Conservation (phyloP, 78 protist genomes). For the Neovahlkampfia damariscottae region DNA sequence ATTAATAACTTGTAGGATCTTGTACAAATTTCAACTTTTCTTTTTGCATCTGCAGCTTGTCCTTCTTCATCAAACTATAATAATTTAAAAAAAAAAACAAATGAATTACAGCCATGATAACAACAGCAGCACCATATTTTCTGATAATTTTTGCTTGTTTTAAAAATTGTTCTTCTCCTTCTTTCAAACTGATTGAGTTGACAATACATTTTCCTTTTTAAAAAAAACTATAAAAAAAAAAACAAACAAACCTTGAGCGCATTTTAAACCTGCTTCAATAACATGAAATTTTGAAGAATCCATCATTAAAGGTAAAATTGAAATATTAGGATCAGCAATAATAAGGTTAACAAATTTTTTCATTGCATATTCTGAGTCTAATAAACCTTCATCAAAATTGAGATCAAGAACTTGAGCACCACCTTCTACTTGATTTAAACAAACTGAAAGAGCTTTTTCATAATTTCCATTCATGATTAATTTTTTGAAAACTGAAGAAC, state of each 20-base stretch:
- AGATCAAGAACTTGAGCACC: conserved; percentile 94
- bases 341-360: conserved; percentile 62
- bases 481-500: conserved; percentile 79
- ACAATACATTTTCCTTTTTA: conserved; percentile 95
- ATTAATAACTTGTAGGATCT: conserved; percentile 80
- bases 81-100: neutral
- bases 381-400: conserved; percentile 96
- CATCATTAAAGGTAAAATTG: conserved; percentile 87
- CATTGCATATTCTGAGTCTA: conserved; percentile 83
- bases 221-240: no score
- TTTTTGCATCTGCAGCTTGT: conserved; percentile 75
- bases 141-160: conserved; percentile 55
- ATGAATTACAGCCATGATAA: conserved; percentile 98
- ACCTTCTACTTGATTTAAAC: conserved; percentile 74
- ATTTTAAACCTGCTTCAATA: conserved; percentile 75
- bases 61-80: conserved; percentile 92
- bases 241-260: no score
- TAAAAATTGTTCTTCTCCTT: conserved; percentile 87
- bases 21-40: conserved; percentile 75
- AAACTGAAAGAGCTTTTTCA: conserved; percentile 65
- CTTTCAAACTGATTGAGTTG: conserved; percentile 85
- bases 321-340: conserved; percentile 89
- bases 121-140: conserved; percentile 86
- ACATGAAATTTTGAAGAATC: conserved; percentile 93
- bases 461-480: conserved; percentile 65